Conservation (phyloP, 768 basidiomycete genomes). For the Phallus indusiatus region DNA sequence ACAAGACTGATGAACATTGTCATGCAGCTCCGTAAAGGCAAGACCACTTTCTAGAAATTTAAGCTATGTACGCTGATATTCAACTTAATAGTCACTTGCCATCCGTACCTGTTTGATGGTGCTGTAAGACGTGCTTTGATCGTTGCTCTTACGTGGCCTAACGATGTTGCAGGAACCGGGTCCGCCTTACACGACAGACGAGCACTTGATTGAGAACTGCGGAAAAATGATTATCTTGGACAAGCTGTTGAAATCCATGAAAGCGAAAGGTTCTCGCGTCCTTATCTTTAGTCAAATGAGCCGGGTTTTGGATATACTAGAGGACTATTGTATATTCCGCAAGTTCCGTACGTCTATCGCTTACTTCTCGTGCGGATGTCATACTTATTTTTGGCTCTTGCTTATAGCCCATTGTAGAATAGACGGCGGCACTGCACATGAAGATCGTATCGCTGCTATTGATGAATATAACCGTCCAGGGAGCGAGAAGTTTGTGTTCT, state of each 20-base stretch:
- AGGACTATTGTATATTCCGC: conserved; percentile 94
- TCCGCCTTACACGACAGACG: conserved; percentile 96
- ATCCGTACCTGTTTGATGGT: conserved; percentile 89
- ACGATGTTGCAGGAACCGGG: conserved; percentile 67
- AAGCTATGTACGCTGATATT: background rate
- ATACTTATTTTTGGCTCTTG: background rate
- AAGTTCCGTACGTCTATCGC: conserved; percentile 54
- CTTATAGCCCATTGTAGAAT: conserved; percentile 89
- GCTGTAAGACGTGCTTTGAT: conserved; percentile 41
- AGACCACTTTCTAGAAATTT: background rate
- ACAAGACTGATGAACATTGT: conserved; percentile 97
- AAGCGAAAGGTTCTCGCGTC: conserved; percentile 86
- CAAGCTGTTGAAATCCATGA: conserved; percentile 81
- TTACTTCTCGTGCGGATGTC: conserved; percentile 4
- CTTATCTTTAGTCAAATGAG: conserved; percentile 99
- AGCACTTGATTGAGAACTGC: conserved; percentile 87
- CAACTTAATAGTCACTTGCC: conserved; percentile 67
- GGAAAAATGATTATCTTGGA: conserved; percentile 99
- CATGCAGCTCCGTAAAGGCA: conserved; percentile 58
- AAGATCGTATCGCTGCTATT: conserved; percentile 90
- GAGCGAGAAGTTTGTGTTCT: conserved; percentile 93
- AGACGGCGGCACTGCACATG: conserved; percentile 91
- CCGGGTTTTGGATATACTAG: conserved; percentile 93
- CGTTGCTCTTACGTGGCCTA: background rate
- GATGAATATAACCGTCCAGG: conserved; percentile 96